Evolutionary conservation across 2,329 filamentous ascomycete genomes (phyloP), one percentile per base, ranked within the genome.

Genomic region (Dothideomycetes sp.): DNA sequence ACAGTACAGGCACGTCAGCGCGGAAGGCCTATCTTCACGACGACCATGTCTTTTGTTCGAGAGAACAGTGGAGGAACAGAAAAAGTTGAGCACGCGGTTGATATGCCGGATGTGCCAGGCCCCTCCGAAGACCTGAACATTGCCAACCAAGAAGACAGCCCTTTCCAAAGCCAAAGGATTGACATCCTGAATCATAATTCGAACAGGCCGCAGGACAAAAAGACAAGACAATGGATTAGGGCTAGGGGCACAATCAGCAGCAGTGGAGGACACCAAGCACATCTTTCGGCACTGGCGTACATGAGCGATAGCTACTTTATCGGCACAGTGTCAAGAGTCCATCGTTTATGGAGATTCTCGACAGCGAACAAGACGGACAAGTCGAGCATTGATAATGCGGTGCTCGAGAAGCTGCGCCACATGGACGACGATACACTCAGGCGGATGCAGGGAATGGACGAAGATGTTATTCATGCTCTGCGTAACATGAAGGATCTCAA

Each of bases 1-100:
- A 96, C 89, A 1, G 91, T 98, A n/a, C 89, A 96, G 64, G 91
- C 91, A 22, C 73, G 87, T 19, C 91, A 98, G 66, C 73, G 79
- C 28, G 91, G 88, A 8, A 77, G 78, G 45, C 84, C 83, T 56
- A 96, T 98, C 64, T 96, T 96, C 65, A 96, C 89, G 13, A 91
- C 86, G 2, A 98, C 89, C 5, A 78, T 94, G 64, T 91, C 83
- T 48, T 96, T 98, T 59, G 81, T 82, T 56, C 71, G 76, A 13
- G 78, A 81, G 53, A 73, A 69, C 46, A 74, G 70, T 47, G 74
- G 71, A 37, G 72, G 73, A 2, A 64, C 69, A 52, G 62, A 70
- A 49, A 64, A 58, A 29, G 71, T 91, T 4, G 62, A 76, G 42
- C 87, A 95, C 65, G 74, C 78, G 3, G 70, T 70, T 8, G 65